Base-by-base conservation (phyloP, 2,329 filamentous ascomycete genomes). In the Bipolaris cookei region DNA sequence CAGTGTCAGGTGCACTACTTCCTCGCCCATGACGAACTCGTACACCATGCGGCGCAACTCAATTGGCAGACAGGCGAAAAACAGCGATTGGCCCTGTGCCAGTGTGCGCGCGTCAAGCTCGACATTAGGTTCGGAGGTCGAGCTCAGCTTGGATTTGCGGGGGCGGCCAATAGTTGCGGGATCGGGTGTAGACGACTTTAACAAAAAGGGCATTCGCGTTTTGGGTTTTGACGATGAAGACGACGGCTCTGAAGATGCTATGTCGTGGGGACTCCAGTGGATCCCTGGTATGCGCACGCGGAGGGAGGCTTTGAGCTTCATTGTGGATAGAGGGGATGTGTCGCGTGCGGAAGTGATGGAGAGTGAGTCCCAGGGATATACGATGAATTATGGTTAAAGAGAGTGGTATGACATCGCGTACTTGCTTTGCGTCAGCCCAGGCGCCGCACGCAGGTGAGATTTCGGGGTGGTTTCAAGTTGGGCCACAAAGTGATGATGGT, bases 31-130 rank as follows among this genome's bases (percentile, higher is more conserved):
- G 16, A 74, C 58, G 43, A 68, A 70, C 32, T 67, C 72, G 41
- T 75, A 76, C 35, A 76, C 67, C 61, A 70, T 68, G 16, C 52
- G 53, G 39, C 73, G 45, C 18, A 76, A 48, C 53, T 76, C 73
- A 18, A 72, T 39, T 11, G 72, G 73, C 25, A 76, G n/a, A n/a
- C 54, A 61, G 1, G 59, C 63, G 43, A 76, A 75, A 43, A 75
- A 73, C 4, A 57, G 47, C 25, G 67, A 68, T 39, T 73, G 69
- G 6, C 46, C 61, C 56, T 75, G 73, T 34, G 57, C 58, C 48
- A 68, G 59, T 23, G 72, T 73, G 34, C 66, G 60, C 58, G 63
- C 60, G 41, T 71, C 67, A 5, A 74, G 47, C 30, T 67, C 67
- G 10, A 63, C 48, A 50, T 73, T 63, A 0, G 62, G 58, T 4